A percentile compares a stretch with the other conserved stretches of the same genome.
These are phyloP conservation scores for Hymenoscyphus fructigenus DNA, from an alignment of 2,329 filamentous ascomycete species.

Conservation along the genomic window DNA sequence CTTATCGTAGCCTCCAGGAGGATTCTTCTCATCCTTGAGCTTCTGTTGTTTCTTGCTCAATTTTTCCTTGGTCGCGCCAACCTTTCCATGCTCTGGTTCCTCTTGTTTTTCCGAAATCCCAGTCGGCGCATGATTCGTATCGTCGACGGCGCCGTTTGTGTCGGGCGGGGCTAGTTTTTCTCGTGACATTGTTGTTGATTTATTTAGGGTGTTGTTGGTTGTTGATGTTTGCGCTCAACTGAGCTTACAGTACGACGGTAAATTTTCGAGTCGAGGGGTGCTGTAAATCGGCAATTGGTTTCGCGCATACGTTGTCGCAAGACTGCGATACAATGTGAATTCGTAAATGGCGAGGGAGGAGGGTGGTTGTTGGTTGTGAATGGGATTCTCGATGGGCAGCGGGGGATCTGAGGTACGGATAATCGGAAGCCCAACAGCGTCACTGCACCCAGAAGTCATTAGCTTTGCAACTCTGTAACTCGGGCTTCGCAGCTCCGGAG, in stretches of 20 bases:
- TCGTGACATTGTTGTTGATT: constrained; percentile 17
- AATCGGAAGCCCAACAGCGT: neutral
- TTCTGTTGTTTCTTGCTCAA: constrained; percentile 35
- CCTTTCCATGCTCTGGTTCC: constrained; percentile 16
- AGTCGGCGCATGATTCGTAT: constrained; percentile 16
- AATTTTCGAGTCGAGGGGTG: neutral
- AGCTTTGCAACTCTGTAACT: neutral
- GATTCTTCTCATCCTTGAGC: constrained; percentile 33
- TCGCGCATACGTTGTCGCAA: neutral
- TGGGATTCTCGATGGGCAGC: neutral
- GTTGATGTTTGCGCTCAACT: constrained; percentile 1
- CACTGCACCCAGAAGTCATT: neutral
- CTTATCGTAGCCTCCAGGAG: constrained; percentile 69
- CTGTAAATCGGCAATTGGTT: neutral
- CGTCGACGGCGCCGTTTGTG: constrained; percentile 3
- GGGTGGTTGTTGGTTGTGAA: neutral
- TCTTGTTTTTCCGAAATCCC: constrained; percentile 21
- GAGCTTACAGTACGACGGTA: neutral
- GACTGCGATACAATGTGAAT: neutral
- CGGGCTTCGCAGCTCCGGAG: neutral
- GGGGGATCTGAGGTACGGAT: neutral
- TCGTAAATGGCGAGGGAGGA: neutral
- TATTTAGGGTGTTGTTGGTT: constrained; percentile 3
- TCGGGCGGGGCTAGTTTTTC: constrained; percentile 19
- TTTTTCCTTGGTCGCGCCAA: constrained; percentile 32